These are phyloP conservation scores for Xylaria curta DNA, from an alignment of 495 filamentous ascomycete genomes.

Conservation along the genomic window DNA sequence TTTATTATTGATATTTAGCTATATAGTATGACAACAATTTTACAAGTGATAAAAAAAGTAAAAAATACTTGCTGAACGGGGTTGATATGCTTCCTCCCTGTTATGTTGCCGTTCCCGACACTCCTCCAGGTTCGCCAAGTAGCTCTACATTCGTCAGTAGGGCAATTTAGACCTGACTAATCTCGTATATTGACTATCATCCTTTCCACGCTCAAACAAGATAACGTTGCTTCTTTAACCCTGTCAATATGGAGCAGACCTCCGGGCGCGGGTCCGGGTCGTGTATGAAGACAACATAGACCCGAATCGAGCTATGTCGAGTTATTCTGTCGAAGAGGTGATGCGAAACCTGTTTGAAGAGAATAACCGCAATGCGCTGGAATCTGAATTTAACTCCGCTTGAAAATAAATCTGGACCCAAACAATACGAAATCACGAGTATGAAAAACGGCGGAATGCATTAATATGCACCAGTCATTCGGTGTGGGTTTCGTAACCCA, in stretches of 20 bases:
- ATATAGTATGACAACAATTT: no score
- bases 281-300: background rate
- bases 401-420: no score
- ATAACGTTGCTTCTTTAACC: background rate
- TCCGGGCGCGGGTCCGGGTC: background rate
- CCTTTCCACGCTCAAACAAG: background rate
- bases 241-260: background rate
- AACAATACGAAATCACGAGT: no score
- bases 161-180: background rate
- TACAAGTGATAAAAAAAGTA: no score
- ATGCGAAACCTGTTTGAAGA: background rate
- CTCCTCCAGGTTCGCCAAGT: background rate
- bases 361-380: background rate
- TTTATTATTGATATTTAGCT: no score
- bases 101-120: background rate
- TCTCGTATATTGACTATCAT: background rate
- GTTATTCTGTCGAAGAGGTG: background rate
- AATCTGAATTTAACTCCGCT: background rate
- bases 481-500: no score
- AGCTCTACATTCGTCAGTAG: background rate
- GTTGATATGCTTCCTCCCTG: no score
- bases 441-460: background rate
- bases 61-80: no score
- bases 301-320: background rate
- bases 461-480: background rate